Conservation (phyloP, 1,284 basidiomycete species). For the Cystobasidiaceae sp. region DNA sequence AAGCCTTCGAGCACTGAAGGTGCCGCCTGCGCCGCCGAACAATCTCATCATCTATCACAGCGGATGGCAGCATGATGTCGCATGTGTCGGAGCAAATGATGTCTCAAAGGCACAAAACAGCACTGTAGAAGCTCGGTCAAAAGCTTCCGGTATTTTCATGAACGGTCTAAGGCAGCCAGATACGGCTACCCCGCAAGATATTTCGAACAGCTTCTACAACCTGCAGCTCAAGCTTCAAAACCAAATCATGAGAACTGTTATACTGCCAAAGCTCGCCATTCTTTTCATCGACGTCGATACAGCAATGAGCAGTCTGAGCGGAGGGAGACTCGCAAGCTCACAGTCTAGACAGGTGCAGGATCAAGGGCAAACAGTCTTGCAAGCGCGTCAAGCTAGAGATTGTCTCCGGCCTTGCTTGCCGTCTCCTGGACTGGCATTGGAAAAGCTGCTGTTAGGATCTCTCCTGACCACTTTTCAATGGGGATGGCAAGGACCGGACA, state of each 20-base stretch:
- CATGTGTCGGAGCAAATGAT: background rate
- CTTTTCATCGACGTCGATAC: constrained; percentile 43
- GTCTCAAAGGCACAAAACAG: background rate
- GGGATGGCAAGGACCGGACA: background rate
- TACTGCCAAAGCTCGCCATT: constrained; percentile 39
- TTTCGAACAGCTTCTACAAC: constrained; percentile 39
- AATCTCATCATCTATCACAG: constrained; percentile 41
- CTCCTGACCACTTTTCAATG: background rate
- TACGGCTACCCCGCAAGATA: background rate
- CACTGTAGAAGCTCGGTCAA: constrained; percentile 4
- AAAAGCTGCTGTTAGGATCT: background rate
- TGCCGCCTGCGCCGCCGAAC: constrained; percentile 32
- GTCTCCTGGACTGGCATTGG: background rate
- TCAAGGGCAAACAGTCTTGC: background rate
- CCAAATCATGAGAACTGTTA: constrained; percentile 31
- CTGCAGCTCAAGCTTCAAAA: constrained; percentile 42
- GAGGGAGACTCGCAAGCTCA: too few species aligned
- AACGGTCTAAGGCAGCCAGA: background rate
- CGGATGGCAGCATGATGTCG: constrained; percentile 35
- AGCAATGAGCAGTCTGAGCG: constrained; percentile 36
- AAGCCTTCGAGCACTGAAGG: constrained; percentile 34
- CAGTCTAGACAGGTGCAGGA: too few species aligned
- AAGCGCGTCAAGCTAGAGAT: background rate
- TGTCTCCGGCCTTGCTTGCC: constrained; percentile 5
- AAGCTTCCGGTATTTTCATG: background rate